phyloP scores from a whole-genome alignment of 2,329 filamentous ascomycete species.

The Colletotrichum lupini region DNA sequence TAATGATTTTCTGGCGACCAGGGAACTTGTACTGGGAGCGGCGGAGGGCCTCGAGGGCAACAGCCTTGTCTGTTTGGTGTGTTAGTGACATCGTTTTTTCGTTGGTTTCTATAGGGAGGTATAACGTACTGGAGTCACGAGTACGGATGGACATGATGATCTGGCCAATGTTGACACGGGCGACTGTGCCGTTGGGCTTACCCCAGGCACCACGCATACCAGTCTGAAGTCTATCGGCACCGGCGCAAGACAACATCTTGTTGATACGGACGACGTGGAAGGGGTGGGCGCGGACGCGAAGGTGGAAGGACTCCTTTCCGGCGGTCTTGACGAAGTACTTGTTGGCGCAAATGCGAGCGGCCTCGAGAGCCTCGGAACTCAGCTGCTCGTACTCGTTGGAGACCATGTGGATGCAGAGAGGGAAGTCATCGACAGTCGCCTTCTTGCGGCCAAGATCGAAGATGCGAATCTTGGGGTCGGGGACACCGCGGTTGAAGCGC shows the following conservation, averaged over 20 bases:
- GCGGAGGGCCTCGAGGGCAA: conserved; percentile 97
- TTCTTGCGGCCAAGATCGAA: conserved; percentile 99
- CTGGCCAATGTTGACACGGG: conserved; percentile 99
- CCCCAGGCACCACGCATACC: conserved; percentile 99
- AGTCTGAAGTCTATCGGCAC: conserved; percentile 99
- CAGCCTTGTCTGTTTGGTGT: conserved; percentile 76
- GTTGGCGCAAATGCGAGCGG: conserved; percentile 99
- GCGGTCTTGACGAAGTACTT: conserved; percentile 85
- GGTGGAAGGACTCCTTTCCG: conserved; percentile 80
- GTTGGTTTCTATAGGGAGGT: neutral
- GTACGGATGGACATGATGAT: conserved; percentile 98
- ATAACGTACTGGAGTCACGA: conserved; percentile 85
- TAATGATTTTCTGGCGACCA: conserved; percentile 99
- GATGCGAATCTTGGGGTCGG: conserved; percentile 88
- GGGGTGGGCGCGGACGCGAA: conserved; percentile 89
- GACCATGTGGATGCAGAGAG: conserved; percentile 98
- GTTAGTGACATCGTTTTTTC: conserved; percentile 40
- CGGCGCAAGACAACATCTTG: conserved; percentile 99
- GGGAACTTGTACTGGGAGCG: conserved; percentile 99
- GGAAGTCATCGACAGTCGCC: conserved; percentile 99
- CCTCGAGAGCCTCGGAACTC: conserved; percentile 99
- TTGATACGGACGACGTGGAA: conserved; percentile 99
- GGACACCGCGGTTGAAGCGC: conserved; percentile 99
- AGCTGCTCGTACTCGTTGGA: conserved; percentile 99
- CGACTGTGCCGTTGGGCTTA: conserved; percentile 98